Evolutionary conservation across 2,329 filamentous ascomycete genomes (phyloP), one percentile per base, ranked within the genome.

Genomic region (Sordariomycetes sp.): DNA sequence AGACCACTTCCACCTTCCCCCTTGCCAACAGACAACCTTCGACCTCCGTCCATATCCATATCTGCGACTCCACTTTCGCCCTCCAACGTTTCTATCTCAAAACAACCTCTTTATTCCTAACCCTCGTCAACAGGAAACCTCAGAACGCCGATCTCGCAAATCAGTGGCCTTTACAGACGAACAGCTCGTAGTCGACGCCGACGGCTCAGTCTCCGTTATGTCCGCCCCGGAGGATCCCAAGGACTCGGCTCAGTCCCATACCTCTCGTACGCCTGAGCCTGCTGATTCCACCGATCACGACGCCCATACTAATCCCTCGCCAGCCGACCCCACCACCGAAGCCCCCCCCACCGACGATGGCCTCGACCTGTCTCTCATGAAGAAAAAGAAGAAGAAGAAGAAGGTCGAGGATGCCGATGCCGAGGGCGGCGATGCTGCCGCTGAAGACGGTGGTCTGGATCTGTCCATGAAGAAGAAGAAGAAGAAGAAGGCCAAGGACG

Each of bases 101-200:
- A 16, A 21, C 17, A 21, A n/a, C 17, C 14, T 14, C 25, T 8
- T 28, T 28, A n/a, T 28, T 16, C n/a, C 8, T n/a, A n/a, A n/a
- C 17, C 25, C 3, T 28, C 25, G 25, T 28, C 17, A 14, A 16
- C 25, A 28, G 25, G 25, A 9, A n/a, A 28, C 25, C 30, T 35
- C 57, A 48, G 72, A 79, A 50, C 72, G 74, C 55, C 87, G 84
- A 61, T 78, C 82, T 53, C 83, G 88, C 65, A 94, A 96, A 67
- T 93, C 86, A 30, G 90, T 96, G 53, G 81, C 87, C 45, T 96
- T 96, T 61, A 88, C 82, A 57, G 84, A 92, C 62, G 85, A 86
- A 53, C 76, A 86, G 50, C 75, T 84, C 46, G 79, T 94, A 51
- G 88, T 95, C 58, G 85, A 94, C 68, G 76, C 78, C 61, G 85